phyloP scores from a whole-genome alignment of 345 rosid species.

The Heritiera fomes region DNA sequence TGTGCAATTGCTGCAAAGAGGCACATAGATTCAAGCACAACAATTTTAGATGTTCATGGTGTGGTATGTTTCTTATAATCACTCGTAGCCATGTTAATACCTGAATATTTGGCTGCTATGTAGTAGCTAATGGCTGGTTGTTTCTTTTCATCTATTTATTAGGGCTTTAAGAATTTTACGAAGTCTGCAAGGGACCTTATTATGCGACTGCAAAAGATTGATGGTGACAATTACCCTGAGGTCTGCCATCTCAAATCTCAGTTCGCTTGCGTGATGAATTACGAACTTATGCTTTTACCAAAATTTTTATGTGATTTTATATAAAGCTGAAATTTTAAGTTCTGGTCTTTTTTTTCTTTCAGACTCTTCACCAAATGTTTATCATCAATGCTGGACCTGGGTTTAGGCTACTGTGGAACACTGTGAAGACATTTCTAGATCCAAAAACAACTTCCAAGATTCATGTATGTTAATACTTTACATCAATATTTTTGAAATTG shows the following conservation, averaged over 20 bases:
- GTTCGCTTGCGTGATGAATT: conserved; percentile 1
- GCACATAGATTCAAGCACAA: conserved; percentile 93
- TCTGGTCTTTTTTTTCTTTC: conserved; percentile 35
- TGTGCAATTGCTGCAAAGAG: conserved; percentile 89
- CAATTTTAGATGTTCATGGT: conserved; percentile 98
- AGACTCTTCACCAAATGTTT: conserved; percentile 98
- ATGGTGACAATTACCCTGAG: conserved; percentile 99
- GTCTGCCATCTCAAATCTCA: conserved; percentile 39
- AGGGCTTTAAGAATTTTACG: conserved; percentile 86
- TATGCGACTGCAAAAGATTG: conserved; percentile 87
- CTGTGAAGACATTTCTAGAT: conserved; percentile 84
- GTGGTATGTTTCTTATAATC: conserved; percentile 58
- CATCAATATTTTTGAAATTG: conserved; percentile 3
- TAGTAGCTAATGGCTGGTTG: not conserved
- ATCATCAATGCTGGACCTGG: conserved; percentile 96
- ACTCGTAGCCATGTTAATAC: conserved; percentile 5
- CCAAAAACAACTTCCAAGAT: conserved; percentile 98
- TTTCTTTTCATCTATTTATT: conserved; percentile 29
- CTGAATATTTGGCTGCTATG: conserved; percentile 6
- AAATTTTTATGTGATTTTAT: not conserved
- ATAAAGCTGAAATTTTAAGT: conserved; percentile 17
- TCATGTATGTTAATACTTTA: conserved; percentile 52
- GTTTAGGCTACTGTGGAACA: conserved; percentile 87
- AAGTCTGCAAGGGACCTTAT: conserved; percentile 95
- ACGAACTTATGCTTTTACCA: not conserved